Base-by-base conservation (phyloP, 768 basidiomycete species). In the Suillus brevipes region DNA sequence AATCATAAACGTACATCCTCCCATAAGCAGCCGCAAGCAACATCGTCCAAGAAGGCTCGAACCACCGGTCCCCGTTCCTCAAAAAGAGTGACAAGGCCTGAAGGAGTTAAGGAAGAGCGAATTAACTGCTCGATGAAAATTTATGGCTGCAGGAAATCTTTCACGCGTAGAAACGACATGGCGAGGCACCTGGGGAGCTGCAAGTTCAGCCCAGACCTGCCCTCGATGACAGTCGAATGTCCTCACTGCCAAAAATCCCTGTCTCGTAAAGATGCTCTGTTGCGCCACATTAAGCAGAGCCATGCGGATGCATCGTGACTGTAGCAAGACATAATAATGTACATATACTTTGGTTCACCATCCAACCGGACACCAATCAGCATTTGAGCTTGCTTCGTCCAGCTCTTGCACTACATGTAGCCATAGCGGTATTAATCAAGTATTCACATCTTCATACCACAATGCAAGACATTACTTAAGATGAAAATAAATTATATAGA, bases 181-280 rank as follows among this genome's bases (percentile, higher is more conserved):
- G 50, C 45, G 43, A 34, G 62, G 52, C 56, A 37, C 28, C 34
- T 62, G 47, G 25, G 50, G n/a, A 42, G 53, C 31, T 67, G 55
- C 60, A 28, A 36, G 31, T 55, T 57, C 63, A 23, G n/a, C 58
- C 31, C 43, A 59, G 45, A 28, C 43, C 36, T 59, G 42, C 16
- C 25, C 18, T 42, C 23, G 3, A 59, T 31, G 40, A 16, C 58
- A 8, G 40, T 59, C 40, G 20, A 28, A 59, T 74, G 73, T 13
- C 64, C 65, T 7, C 50, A 67, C 37, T 74, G 73, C 28, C 42
- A 72, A 1, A 69, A 60, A 6, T 14, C 37, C 0, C 36, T 74
- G n/a, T 71, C 74, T n/a, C 72, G 73, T 7, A 68, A 64, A 40
- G 73, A 74, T 38, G 75, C 73, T 4, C 72, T 77, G 0, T 36